Percentiles rank a stretch among this genome's conserved stretches.
These are phyloP conservation scores for Nepenthes gracilis DNA, from an alignment of 148 eudicot genomes.

Conservation along the genomic window DNA sequence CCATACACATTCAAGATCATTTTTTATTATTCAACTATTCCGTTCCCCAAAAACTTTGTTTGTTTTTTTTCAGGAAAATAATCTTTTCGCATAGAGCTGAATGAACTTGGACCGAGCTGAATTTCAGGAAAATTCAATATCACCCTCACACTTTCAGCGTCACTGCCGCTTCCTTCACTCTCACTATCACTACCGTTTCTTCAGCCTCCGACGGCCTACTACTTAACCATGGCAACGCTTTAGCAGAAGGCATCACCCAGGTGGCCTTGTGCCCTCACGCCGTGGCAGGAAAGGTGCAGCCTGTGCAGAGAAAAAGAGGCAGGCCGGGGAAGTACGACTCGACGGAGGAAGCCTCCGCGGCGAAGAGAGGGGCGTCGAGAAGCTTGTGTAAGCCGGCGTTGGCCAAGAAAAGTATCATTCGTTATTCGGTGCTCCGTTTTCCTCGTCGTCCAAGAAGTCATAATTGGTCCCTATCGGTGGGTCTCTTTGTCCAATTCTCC, in stretches of 20 bases:
- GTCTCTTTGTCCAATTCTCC: constrained; percentile 17
- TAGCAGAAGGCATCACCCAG: constrained; percentile 2
- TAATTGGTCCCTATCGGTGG: background rate
- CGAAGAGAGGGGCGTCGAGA: constrained; percentile 20
- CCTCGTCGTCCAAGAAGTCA: constrained; percentile 23
- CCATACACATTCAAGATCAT: too few species aligned
- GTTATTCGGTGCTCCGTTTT: constrained; percentile 7
- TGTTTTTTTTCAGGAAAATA: too few species aligned
- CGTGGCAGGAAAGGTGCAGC: constrained; percentile 19
- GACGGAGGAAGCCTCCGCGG: constrained; percentile 50
- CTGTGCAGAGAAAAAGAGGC: constrained; percentile 36
- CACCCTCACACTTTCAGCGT: background rate
- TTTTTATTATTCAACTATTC: too few species aligned
- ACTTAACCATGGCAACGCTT: constrained; percentile 8
- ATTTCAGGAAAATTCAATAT: too few species aligned
- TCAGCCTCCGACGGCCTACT: constrained; percentile 22
- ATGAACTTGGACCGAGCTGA: too few species aligned
- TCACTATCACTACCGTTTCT: constrained; percentile 5
- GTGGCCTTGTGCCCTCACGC: constrained; percentile 24
- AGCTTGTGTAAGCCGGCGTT: background rate
- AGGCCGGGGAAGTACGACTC: constrained; percentile 45
- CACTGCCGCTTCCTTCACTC: background rate
- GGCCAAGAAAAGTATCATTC: constrained; percentile 22
- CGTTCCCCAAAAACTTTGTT: too few species aligned
- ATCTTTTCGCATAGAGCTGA: too few species aligned